Evolutionary conservation across 441 rosid genomes (phyloP).

Genomic region (Omphalea diandra): DNA sequence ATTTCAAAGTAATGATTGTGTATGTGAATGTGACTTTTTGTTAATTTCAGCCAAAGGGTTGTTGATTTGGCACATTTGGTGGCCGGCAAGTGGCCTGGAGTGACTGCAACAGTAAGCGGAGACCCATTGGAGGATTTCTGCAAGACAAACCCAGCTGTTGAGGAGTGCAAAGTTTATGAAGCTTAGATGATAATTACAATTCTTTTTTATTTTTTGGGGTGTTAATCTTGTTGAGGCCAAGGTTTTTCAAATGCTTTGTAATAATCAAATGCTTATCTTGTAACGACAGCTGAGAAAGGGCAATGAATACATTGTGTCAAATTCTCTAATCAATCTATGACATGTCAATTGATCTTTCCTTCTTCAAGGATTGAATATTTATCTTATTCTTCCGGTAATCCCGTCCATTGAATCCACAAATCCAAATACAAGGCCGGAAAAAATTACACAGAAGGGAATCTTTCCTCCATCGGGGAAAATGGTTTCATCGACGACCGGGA

Average conservation of each 20-base stretch:
- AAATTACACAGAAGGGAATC: too few species aligned
- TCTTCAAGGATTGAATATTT: too few species aligned
- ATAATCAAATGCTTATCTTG: conserved; percentile 17
- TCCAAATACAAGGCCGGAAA: too few species aligned
- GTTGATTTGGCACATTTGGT: conserved; percentile 98
- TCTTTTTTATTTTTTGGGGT: not conserved
- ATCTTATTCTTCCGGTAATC: too few species aligned
- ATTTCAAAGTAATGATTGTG: not conserved
- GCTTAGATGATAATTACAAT: conserved; percentile 26
- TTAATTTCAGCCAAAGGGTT: conserved; percentile 87
- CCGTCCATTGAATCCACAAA: too few species aligned
- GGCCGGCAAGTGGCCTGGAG: conserved; percentile 84
- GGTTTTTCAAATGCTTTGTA: conserved; percentile 21
- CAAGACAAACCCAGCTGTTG: conserved; percentile 77
- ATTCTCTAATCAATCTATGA: too few species aligned
- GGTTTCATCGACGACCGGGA: too few species aligned
- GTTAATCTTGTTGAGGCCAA: conserved; percentile 13
- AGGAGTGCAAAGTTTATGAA: conserved; percentile 96
- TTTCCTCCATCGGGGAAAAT: too few species aligned
- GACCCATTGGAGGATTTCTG: conserved; percentile 97
- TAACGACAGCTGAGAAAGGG: conserved; percentile 18
- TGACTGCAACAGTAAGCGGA: conserved; percentile 54
- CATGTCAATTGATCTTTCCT: too few species aligned
- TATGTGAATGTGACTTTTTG: not conserved
- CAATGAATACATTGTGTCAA: conserved; percentile 10